Base-by-base conservation (phyloP, 2,329 filamentous ascomycete genomes). In the Diaporthe helianthi region DNA sequence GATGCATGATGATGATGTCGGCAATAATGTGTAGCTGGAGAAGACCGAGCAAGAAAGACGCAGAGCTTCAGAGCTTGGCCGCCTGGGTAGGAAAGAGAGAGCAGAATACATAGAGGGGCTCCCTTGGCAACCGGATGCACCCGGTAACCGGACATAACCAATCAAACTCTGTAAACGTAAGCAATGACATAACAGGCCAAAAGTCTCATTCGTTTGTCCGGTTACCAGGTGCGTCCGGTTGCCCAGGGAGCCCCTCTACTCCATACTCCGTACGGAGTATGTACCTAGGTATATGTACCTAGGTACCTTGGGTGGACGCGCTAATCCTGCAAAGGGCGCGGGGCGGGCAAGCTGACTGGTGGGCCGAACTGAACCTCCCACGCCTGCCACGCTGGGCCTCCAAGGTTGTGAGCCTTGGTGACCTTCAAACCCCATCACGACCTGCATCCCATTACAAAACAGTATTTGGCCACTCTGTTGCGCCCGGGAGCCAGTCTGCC, bases 361-460 rank as follows among this genome's bases (percentile, higher is more conserved):
- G 29, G 17, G 24, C 19, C 31, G 36, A 58, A 63, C 26, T 69
- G 54, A 69, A n/a, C n/a, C n/a, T n/a, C n/a, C n/a, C n/a, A n/a
- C n/a, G n/a, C 46, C 54, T 63, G 38, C 52, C 67, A 31, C 63
- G 52, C 65, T n/a, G 33, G 31, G 61, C 61, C 49, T 65, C 53
- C 58, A 55, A 17, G 67, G 17, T 64, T 68, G 46, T 38, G 33
- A 58, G 41, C 53, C 17, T 46, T 67, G 51, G 52, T 49, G 58
- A 63, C 41, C 58, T 44, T 26, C 49, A 29, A 49, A 63, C 58
- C 61, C 68, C 52, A 69, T 66, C 47, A 53, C 31, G 19, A 29
- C 53, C 61, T 69, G 63, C 63, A 71, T 67, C 55, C 66, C 36
- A 71, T 71, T 69, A 71, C 70, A 71, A 63, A 71, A 67, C 70